Evolutionary conservation across 305 asterid genomes (phyloP), one percentile per base, ranked within the genome.

Genomic region (Ilex paraguariensis): DNA sequence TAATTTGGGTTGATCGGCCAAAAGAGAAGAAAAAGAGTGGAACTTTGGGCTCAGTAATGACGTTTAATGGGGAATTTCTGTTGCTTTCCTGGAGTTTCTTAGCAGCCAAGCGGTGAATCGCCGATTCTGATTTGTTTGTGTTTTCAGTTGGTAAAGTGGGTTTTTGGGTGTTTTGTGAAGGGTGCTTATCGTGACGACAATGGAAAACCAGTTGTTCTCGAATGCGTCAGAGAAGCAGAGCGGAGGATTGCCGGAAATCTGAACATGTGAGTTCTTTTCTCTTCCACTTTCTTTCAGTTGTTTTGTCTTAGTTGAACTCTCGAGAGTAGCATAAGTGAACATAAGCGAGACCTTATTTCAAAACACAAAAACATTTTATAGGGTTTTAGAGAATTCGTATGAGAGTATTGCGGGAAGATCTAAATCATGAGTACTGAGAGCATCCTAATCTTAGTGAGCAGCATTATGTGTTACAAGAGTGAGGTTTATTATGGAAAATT

Each of bases 141-240:
- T 42, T 42, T 42, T 42, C 12, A 7, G 12, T 11, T 42, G 7
- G n/a, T 13, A 69, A 13, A 31, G 13, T 56, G 13, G 54, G 64
- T 62, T 12, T 21, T 21, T 21, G 28, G 28, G 28, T 65, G 31
- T 72, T 70, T 33, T 17, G 28, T 31, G 31, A 58, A 93, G 98
- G 98, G 97, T 33, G 99, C 97, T 13, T 93, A 93, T 66, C 95
- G 99, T 10, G 97, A 93, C 63, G 89, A 93, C 74, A 84, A 83
- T 16, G 99, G 99, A 57, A 93, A 87, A 64, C 99, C 99, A 31
- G 97, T 93, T 79, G 99, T 93, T 63, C 77, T 93, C 73, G 95
- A 87, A 55, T 90, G 97, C 69, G 99, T 93, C 51, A 75, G 96
- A 65, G 99, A 93, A 80, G 99, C 99, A 36, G 97, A 93, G 76